Conservation (phyloP, 306 rosid species). For the Arachis hypogaea region DNA sequence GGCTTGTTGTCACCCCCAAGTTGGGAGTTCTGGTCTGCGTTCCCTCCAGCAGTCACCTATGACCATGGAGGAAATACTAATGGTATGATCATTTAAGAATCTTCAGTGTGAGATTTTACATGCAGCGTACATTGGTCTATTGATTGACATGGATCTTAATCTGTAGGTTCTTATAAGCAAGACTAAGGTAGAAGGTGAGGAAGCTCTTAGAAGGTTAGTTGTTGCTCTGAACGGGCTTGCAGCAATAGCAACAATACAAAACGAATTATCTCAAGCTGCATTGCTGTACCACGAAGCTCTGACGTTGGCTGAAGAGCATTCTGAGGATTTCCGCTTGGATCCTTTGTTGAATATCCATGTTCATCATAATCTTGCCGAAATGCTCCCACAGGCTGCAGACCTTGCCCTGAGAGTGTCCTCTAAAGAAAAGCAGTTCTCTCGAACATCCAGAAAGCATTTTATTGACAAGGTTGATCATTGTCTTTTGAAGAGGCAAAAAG, state of each 20-base stretch:
- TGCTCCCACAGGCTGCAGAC: slow-evolving; percentile 59
- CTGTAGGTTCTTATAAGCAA: slow-evolving; percentile 87
- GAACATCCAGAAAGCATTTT: slow-evolving; percentile 45
- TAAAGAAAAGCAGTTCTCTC: slow-evolving; percentile 45
- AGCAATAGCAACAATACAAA: slow-evolving; percentile 69
- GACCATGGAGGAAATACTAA: slow-evolving; percentile 96
- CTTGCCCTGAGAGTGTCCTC: slow-evolving; percentile 40
- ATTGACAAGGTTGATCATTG: slow-evolving; percentile 49
- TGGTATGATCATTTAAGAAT: slow-evolving; percentile 53
- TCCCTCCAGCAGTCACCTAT: slow-evolving; percentile 92
- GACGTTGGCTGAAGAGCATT: slow-evolving; percentile 71
- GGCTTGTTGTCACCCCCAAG: slow-evolving; percentile 99
- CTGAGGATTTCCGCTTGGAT: slow-evolving; percentile 88
- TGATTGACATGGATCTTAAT: slow-evolving; percentile 41
- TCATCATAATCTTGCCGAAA: slow-evolving; percentile 88
- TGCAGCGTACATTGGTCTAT: slow-evolving; percentile 4
- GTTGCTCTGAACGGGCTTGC: slow-evolving; percentile 92
- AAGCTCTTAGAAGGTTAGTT: slow-evolving; percentile 82
- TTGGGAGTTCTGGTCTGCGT: slow-evolving; percentile 95
- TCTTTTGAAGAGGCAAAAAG: slow-evolving; percentile 72
- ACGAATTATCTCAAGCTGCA: slow-evolving; percentile 69
- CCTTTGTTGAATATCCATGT: slow-evolving; percentile 85
- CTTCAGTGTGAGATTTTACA: slow-evolving; percentile 26
- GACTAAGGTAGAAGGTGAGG: slow-evolving; percentile 95
- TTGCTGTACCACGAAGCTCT: slow-evolving; percentile 79